phyloP scores from a whole-genome alignment of 2,329 filamentous ascomycete genomes.

The Camillea tinctor region DNA sequence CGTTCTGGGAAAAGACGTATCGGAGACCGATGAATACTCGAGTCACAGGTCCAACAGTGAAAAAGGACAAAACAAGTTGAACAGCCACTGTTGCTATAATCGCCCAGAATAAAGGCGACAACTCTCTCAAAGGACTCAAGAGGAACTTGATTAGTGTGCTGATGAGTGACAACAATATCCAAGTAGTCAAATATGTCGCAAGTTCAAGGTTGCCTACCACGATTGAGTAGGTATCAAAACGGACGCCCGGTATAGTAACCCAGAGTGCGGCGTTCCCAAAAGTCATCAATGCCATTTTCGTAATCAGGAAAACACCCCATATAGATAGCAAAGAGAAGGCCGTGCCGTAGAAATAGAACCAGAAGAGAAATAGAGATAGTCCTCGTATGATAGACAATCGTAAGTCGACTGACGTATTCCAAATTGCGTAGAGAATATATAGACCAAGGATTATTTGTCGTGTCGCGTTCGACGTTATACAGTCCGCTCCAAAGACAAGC shows the following conservation, averaged over 20 bases:
- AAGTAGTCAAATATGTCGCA: slow-evolving; percentile 3
- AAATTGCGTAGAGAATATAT: background rate
- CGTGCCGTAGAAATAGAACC: slow-evolving; percentile 4
- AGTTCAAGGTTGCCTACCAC: slow-evolving; percentile 3
- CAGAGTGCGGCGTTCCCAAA: slow-evolving; percentile 6
- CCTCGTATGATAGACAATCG: slow-evolving; percentile 1
- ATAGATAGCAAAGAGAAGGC: slow-evolving; percentile 7
- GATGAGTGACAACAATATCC: background rate
- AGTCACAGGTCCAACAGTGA: background rate
- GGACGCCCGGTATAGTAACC: slow-evolving; percentile 2
- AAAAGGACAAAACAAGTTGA: background rate
- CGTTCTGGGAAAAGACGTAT: background rate
- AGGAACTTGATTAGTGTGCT: background rate
- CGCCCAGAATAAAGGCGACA: background rate
- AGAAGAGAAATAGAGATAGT: slow-evolving; percentile 5
- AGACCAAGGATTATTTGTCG: background rate
- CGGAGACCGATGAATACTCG: background rate
- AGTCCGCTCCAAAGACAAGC: background rate
- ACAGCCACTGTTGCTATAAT: background rate
- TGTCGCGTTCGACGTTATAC: background rate
- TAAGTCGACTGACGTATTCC: background rate
- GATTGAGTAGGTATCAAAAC: slow-evolving; percentile 2
- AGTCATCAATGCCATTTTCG: slow-evolving; percentile 5
- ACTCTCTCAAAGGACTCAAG: background rate
- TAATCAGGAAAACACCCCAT: slow-evolving; percentile 6